Conservation (phyloP, 306 rosid genomes). For the Trifolium fragiferum region DNA sequence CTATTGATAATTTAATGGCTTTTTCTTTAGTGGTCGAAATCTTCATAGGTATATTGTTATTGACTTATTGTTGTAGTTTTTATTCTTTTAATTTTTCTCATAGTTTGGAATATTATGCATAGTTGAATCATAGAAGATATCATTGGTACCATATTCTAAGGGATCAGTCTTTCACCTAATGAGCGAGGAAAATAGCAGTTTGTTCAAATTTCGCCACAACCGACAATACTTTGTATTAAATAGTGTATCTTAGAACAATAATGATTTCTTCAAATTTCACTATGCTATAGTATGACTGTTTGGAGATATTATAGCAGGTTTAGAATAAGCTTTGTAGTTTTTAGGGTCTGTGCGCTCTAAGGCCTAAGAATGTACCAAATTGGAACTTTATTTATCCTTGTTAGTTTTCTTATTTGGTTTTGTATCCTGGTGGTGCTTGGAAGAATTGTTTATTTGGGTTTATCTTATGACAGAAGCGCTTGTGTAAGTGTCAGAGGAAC, state of each 20-base stretch:
- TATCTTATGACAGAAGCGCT: background rate
- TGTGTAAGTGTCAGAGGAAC: background rate
- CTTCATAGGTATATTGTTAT: background rate
- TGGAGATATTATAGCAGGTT: background rate
- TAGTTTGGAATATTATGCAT: background rate
- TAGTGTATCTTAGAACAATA: background rate
- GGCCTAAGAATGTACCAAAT: background rate
- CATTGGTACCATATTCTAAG: background rate
- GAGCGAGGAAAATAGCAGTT: background rate
- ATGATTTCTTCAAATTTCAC: background rate
- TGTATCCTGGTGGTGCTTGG: background rate
- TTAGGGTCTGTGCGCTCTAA: background rate
- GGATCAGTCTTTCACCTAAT: background rate
- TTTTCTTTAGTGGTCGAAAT: background rate
- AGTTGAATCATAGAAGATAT: background rate
- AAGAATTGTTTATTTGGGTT: background rate
- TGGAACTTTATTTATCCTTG: background rate
- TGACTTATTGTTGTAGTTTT: too few species aligned
- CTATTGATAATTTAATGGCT: background rate
- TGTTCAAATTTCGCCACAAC: background rate
- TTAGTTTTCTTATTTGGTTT: slow-evolving; percentile 5
- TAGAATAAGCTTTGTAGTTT: slow-evolving; percentile 17
- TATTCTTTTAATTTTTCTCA: background rate
- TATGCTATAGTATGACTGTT: background rate
- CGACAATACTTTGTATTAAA: background rate